Conservation (phyloP, 2,329 filamentous ascomycete genomes). For the Alternaria ethzedia region DNA sequence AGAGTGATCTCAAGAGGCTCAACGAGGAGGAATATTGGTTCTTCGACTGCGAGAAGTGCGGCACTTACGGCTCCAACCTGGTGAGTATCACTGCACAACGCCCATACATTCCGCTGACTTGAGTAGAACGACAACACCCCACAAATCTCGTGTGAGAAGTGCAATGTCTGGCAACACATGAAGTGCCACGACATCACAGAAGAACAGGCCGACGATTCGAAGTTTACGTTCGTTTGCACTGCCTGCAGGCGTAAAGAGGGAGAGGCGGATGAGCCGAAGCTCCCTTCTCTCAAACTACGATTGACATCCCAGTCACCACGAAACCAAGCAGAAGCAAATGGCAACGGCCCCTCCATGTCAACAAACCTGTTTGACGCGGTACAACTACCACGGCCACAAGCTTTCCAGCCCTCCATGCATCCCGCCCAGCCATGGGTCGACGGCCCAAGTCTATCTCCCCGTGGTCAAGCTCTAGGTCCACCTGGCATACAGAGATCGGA, state of each 20-base stretch:
- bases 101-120: constrained; percentile 19
- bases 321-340: constrained; percentile 23
- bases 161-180: constrained; percentile 97
- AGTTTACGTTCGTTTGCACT: constrained; percentile 86
- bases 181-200: constrained; percentile 84
- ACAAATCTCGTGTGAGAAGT: constrained; percentile 91
- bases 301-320: constrained; percentile 58
- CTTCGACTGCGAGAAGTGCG: constrained; percentile 90
- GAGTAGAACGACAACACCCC: constrained; percentile 84
- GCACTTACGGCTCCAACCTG: constrained; percentile 82
- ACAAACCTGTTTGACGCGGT: constrained; percentile 26
- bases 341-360: constrained; percentile 12
- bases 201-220: constrained; percentile 72
- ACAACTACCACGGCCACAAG: constrained; percentile 27
- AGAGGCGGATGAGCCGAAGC: constrained; percentile 66
- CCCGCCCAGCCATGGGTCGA: constrained; percentile 44
- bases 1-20: constrained; percentile 76
- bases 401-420: constrained; percentile 26
- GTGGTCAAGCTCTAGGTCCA: constrained; percentile 52
- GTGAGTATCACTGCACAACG: constrained; percentile 44
- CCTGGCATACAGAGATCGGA: constrained; percentile 50
- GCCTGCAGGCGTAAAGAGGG: constrained; percentile 75
- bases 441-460: constrained; percentile 54
- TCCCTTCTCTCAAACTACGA: constrained; percentile 66
- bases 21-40: constrained; percentile 80